Evolutionary conservation across 2,329 filamentous ascomycete genomes (phyloP).

Genomic region (Ustulina deusta): DNA sequence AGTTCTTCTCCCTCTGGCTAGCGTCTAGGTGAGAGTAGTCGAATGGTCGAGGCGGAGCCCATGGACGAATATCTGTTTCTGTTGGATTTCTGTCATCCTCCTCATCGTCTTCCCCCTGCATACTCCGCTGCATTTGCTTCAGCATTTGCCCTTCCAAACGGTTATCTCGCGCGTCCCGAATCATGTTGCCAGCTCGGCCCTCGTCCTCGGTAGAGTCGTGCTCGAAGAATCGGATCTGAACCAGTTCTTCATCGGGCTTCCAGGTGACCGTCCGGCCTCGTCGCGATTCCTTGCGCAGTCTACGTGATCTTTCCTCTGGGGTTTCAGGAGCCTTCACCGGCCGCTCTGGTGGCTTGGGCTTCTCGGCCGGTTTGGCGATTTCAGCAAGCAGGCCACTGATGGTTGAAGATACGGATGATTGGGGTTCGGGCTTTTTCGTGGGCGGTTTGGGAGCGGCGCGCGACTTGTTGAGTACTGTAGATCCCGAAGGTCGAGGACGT

Average conservation of each 20-base stretch:
- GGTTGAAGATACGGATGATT: constrained; percentile 58
- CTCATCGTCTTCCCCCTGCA: constrained; percentile 67
- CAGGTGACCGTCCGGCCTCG: constrained; percentile 77
- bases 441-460: constrained; percentile 58
- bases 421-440: constrained; percentile 54
- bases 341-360: constrained; percentile 54
- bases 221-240: constrained; percentile 75
- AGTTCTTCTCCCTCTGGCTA: constrained; percentile 62
- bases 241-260: constrained; percentile 75
- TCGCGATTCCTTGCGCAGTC: constrained; percentile 78
- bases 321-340: constrained; percentile 71
- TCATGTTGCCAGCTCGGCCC: constrained; percentile 74
- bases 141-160: constrained; percentile 78
- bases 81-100: constrained; percentile 68
- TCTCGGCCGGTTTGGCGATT: constrained; percentile 65
- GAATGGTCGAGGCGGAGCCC: constrained; percentile 61
- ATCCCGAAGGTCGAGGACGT: constrained; percentile 47
- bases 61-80: constrained; percentile 65
- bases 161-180: constrained; percentile 78
- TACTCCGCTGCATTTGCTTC: constrained; percentile 60
- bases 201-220: constrained; percentile 79
- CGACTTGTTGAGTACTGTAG: constrained; percentile 61
- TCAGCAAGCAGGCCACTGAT: constrained; percentile 67
- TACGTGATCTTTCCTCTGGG: constrained; percentile 73
- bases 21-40: constrained; percentile 63